A percentile compares a stretch with the other conserved stretches of the same genome.
Evolutionary conservation across 2,329 filamentous ascomycete genomes (phyloP).

Genomic region (Zarea fungicola): DNA sequence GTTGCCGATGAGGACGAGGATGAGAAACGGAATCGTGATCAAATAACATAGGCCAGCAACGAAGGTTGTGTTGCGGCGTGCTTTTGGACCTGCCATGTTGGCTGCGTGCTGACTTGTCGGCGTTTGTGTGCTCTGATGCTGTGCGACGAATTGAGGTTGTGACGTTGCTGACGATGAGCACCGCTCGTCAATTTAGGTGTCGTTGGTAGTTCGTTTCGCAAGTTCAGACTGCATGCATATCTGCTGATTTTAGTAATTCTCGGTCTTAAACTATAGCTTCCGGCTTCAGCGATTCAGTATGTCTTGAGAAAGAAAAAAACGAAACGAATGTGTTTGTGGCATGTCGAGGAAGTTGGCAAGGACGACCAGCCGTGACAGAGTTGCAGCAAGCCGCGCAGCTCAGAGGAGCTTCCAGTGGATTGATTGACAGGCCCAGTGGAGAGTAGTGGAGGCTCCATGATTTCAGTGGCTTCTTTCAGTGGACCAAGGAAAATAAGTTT

Average conservation of each 20-base stretch:
- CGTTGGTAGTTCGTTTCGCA: background rate
- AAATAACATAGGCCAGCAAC: constrained; percentile 66
- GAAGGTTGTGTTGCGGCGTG: constrained; percentile 55
- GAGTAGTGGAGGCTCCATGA: no score
- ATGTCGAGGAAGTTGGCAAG: background rate
- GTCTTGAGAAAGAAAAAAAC: background rate
- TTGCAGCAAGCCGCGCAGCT: no score
- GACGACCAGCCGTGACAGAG: background rate
- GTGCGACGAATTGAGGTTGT: background rate
- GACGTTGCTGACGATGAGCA: background rate
- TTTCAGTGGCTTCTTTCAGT: no score
- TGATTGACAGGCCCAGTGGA: no score
- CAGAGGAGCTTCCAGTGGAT: no score
- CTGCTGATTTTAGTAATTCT: background rate
- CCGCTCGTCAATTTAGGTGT: background rate
- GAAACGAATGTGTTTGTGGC: background rate
- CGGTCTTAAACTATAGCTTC: background rate
- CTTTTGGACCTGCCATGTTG: constrained; percentile 23
- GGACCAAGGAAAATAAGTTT: no score
- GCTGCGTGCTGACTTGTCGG: constrained; percentile 1
- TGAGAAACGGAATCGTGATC: constrained; percentile 69
- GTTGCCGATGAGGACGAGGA: constrained; percentile 75
- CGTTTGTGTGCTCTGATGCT: background rate
- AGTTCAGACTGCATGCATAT: constrained; percentile 4
- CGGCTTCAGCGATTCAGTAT: no score